These are phyloP conservation scores for Pseudocercospora macadamiae DNA, from an alignment of 2,329 filamentous ascomycete genomes.

Conservation along the genomic window DNA sequence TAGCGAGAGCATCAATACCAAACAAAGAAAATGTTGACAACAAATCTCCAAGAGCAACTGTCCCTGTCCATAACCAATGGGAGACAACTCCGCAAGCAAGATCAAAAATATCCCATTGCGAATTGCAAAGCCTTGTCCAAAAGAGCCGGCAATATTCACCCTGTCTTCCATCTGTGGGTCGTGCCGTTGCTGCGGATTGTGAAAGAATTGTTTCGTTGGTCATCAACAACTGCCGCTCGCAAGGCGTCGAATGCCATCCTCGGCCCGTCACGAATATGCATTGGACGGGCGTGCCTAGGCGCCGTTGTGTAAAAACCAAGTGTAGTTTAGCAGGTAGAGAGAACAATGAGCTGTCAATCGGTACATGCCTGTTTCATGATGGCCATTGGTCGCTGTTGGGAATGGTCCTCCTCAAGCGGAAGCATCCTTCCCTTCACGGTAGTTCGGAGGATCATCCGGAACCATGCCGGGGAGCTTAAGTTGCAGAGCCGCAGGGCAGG, in stretches of 20 bases:
- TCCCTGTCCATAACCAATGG: neutral
- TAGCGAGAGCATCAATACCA: constrained; percentile 9
- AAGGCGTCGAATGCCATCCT: neutral
- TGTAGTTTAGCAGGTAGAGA: neutral
- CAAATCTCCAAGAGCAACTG: neutral
- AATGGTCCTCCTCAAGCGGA: neutral
- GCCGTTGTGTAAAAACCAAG: neutral
- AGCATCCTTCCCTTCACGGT: neutral
- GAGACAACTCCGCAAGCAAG: neutral
- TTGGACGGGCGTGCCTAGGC: too few relatives aligned
- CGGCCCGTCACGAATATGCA: neutral
- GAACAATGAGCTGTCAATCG: neutral
- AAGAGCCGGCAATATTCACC: neutral
- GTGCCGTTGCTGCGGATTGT: neutral
- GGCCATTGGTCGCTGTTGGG: neutral
- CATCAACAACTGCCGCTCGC: neutral
- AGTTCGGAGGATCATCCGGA: neutral
- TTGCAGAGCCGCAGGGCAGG: neutral
- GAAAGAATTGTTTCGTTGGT: neutral
- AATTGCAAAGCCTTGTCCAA: neutral
- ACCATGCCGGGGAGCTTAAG: neutral
- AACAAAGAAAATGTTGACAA: neutral
- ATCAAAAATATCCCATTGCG: neutral
- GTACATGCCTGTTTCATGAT: constrained; percentile 1
- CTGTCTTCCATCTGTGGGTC: too few relatives aligned